Percentiles rank a stretch among this genome's conserved stretches.
Conservation (phyloP, 257 asterid species). For the Solanum corneliomulleri region DNA sequence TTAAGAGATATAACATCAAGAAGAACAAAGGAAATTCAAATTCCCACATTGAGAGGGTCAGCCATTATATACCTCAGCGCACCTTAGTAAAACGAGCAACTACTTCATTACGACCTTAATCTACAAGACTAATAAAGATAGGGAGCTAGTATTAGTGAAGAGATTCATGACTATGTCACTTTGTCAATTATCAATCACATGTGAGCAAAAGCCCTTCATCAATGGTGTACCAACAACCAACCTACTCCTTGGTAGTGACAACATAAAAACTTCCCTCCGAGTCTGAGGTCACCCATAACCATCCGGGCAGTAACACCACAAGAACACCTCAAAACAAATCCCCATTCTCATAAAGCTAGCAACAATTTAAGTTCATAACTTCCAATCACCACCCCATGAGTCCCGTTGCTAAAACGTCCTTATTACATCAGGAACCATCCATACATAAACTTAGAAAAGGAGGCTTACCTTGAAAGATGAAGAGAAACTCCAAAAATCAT, state of each 20-base stretch:
- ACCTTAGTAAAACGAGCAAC: neutral
- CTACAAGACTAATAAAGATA: neutral
- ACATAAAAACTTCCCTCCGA: neutral
- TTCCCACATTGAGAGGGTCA: neutral
- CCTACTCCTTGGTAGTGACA: neutral
- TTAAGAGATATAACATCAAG: neutral
- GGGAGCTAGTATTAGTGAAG: neutral
- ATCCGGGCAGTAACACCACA: neutral
- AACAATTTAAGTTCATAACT: neutral
- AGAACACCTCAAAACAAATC: neutral
- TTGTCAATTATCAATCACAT: neutral
- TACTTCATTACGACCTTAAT: neutral
- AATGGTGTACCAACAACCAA: neutral
- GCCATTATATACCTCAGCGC: neutral
- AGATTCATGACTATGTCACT: neutral
- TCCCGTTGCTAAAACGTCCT: neutral
- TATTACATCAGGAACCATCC: neutral
- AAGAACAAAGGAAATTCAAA: neutral
- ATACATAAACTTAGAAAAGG: neutral
- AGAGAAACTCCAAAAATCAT: neutral
- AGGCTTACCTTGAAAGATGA: neutral
- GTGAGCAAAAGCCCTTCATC: neutral
- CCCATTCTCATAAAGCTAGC: neutral
- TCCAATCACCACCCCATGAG: neutral
- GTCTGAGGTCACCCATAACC: neutral